These are phyloP conservation scores for Dendrobium officinale DNA, from an alignment of 106 monocot genomes.

Conservation along the genomic window DNA sequence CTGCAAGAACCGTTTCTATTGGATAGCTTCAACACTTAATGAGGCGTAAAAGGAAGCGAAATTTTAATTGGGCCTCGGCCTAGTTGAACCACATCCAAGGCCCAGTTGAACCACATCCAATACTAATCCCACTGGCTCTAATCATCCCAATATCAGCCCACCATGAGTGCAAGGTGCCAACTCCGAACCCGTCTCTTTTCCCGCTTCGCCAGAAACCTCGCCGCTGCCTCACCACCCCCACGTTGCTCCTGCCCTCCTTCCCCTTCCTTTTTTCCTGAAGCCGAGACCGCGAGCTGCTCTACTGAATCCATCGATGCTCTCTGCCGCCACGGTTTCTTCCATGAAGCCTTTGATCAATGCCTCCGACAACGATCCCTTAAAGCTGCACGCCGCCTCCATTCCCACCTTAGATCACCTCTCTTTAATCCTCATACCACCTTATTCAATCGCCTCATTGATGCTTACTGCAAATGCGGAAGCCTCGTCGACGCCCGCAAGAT, in stretches of 20 bases:
- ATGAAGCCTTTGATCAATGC: conserved; percentile 21
- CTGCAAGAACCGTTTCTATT: no score
- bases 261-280: background rate
- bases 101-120: no score
- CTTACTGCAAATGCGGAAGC: conserved; percentile 11
- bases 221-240: background rate
- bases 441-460: conserved; percentile 18
- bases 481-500: conserved; percentile 9
- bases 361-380: conserved; percentile 7
- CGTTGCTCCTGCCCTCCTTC: background rate
- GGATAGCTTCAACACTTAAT: no score
- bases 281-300: background rate
- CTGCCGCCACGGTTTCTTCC: conserved; percentile 7
- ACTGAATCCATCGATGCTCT: background rate
- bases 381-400: conserved; percentile 11
- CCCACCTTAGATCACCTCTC: conserved; percentile 5
- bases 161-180: background rate
- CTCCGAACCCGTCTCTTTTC: background rate
- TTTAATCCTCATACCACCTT: background rate
- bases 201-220: background rate
- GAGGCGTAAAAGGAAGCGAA: no score
- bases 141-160: no score
- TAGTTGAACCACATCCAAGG: no score
- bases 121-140: no score
- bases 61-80: no score